These are phyloP conservation scores for Beauveria sp. DNA, from an alignment of 2,329 filamentous ascomycete species.

Conservation along the genomic window DNA sequence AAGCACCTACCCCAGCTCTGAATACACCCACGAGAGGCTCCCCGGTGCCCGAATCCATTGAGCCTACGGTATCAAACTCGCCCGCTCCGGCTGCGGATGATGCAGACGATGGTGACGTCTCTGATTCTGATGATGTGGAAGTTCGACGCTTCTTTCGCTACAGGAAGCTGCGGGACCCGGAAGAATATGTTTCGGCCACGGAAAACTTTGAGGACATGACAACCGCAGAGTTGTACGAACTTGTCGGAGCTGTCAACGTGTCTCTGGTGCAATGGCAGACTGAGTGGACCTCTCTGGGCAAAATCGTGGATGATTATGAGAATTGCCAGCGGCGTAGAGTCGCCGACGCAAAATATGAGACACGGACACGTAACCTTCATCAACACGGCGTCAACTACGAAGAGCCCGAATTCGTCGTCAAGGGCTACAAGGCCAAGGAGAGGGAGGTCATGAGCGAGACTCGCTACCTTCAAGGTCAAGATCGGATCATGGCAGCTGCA, in stretches of 20 bases:
- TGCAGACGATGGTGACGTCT: slow-evolving; percentile 27
- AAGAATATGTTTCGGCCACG: slow-evolving; percentile 40
- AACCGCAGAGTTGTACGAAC: slow-evolving; percentile 36
- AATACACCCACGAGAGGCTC: slow-evolving; percentile 33
- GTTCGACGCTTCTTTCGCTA: slow-evolving; percentile 32
- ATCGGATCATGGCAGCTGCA: slow-evolving; percentile 49
- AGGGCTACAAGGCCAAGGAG: slow-evolving; percentile 42
- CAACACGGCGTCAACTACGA: slow-evolving; percentile 36
- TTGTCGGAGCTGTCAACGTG: slow-evolving; percentile 36
- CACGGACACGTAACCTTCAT: slow-evolving; percentile 34
- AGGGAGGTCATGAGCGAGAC: slow-evolving; percentile 36
- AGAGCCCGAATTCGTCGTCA: slow-evolving; percentile 46
- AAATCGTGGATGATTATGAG: slow-evolving; percentile 49
- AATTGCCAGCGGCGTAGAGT: slow-evolving; percentile 44
- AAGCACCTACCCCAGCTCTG: slow-evolving; percentile 28
- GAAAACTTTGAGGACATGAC: slow-evolving; percentile 43
- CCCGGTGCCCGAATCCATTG: slow-evolving; percentile 29
- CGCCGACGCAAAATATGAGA: slow-evolving; percentile 40
- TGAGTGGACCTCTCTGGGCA: slow-evolving; percentile 44
- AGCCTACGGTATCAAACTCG: slow-evolving; percentile 30
- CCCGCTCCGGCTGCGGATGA: slow-evolving; percentile 30
- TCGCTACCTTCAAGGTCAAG: slow-evolving; percentile 43
- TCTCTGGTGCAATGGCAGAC: slow-evolving; percentile 44
- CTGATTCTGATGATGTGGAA: slow-evolving; percentile 27
- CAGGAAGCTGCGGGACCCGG: slow-evolving; percentile 41